A percentile compares a stretch with the other conserved stretches of the same genome.
Conservation (phyloP, 2,329 filamentous ascomycete genomes). For the Pleomassaria siparia region DNA sequence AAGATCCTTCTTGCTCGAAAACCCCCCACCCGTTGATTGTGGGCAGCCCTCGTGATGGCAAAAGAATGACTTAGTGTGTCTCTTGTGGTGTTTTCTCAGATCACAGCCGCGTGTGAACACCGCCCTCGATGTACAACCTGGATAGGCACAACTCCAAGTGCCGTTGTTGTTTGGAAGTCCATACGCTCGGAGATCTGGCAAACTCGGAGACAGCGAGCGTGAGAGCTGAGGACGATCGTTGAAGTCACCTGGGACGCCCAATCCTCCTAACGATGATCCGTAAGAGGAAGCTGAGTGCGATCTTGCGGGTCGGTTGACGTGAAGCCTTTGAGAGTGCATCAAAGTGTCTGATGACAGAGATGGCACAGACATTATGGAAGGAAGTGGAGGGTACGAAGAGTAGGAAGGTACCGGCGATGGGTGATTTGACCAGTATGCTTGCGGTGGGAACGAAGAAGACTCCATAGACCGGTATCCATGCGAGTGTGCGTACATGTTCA, state of each 20-base stretch:
- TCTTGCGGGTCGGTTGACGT: constrained; percentile 25
- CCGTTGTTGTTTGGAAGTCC: constrained; percentile 50
- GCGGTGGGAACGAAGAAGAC: constrained; percentile 37
- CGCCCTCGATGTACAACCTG: constrained; percentile 60
- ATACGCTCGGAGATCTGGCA: constrained; percentile 43
- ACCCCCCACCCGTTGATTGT: constrained; percentile 58
- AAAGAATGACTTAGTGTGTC: constrained; percentile 63
- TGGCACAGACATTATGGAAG: constrained; percentile 26
- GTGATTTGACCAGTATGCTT: constrained; percentile 34
- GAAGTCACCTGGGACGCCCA: constrained; percentile 29
- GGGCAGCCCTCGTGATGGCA: constrained; percentile 62
- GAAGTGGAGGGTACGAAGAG: constrained; percentile 38
- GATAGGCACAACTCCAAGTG: constrained; percentile 61
- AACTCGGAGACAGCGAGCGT: constrained; percentile 43
- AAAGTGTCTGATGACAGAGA: constrained; percentile 23
- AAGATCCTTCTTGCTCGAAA: constrained; percentile 65
- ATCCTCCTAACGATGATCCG: constrained; percentile 14
- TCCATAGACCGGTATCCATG: constrained; percentile 34
- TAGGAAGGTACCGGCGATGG: constrained; percentile 31
- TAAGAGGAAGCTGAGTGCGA: constrained; percentile 39
- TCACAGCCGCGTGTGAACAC: constrained; percentile 62
- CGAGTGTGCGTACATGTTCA: constrained; percentile 33
- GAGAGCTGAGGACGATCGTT: constrained; percentile 36
- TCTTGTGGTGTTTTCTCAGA: constrained; percentile 63
- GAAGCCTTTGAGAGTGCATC: background rate